phyloP scores from a whole-genome alignment of 2,329 filamentous ascomycete genomes.

The Xylariaceae sp. region DNA sequence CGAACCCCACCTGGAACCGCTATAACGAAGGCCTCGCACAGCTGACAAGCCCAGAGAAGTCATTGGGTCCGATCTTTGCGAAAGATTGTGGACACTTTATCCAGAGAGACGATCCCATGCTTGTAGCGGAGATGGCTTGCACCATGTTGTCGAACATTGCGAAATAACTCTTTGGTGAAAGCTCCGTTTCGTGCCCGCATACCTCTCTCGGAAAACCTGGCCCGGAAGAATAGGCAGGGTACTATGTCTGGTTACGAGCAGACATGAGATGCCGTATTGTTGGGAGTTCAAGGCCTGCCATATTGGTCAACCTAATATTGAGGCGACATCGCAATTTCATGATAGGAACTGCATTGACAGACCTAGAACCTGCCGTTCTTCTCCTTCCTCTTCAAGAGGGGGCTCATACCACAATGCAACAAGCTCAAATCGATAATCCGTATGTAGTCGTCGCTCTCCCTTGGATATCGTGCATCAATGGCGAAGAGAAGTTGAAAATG shows the following conservation, averaged over 20 bases:
- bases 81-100: conserved; percentile 50
- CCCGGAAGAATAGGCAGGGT: not conserved
- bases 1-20: conserved; percentile 48
- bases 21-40: conserved; percentile 49
- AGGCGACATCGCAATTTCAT: not conserved
- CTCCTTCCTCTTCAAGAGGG: no score
- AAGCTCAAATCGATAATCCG: no score
- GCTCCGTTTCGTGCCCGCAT: not conserved
- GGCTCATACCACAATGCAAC: no score
- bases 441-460: no score
- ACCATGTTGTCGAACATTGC: conserved; percentile 17
- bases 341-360: no score
- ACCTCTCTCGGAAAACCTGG: not conserved
- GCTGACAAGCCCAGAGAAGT: conserved; percentile 38
- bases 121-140: conserved; percentile 34
- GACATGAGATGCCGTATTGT: not conserved
- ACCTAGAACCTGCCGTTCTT: no score
- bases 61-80: conserved; percentile 43
- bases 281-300: not conserved
- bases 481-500: no score
- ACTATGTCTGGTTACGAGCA: not conserved
- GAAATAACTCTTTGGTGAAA: conserved; percentile 1
- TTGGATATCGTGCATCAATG: no score
- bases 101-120: conserved; percentile 46
- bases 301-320: not conserved